phyloP scores from a whole-genome alignment of 768 basidiomycete species.

The Lentinula sp. region DNA sequence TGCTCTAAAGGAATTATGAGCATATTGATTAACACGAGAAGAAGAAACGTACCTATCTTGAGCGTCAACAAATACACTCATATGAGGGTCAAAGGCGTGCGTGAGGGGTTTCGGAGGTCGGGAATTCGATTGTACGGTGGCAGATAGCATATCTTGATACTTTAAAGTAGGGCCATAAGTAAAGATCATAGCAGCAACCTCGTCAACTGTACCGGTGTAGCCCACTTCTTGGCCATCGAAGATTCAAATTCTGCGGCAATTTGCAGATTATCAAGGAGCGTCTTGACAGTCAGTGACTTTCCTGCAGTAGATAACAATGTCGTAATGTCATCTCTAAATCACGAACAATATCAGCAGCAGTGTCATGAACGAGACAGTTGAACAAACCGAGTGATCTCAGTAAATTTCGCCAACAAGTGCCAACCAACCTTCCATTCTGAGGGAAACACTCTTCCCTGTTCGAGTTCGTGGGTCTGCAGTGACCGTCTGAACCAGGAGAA shows the following conservation, averaged over 20 bases:
- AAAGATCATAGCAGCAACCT: not conserved
- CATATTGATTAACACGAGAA: not conserved
- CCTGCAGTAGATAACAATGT: slow-evolving; percentile 76
- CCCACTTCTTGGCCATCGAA: slow-evolving; percentile 78
- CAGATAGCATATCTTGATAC: slow-evolving; percentile 62
- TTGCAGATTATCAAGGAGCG: slow-evolving; percentile 81
- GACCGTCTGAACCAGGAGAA: slow-evolving; percentile 94
- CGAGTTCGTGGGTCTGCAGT: slow-evolving; percentile 80
- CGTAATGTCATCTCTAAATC: slow-evolving; percentile 73
- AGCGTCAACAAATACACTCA: slow-evolving; percentile 91
- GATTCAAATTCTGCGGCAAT: slow-evolving; percentile 85
- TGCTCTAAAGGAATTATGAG: slow-evolving; percentile 41
- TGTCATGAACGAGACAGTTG: not conserved
- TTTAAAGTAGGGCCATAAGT: slow-evolving; percentile 17
- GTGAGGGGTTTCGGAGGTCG: slow-evolving; percentile 68
- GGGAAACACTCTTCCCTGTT: slow-evolving; percentile 81
- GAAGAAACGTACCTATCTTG: slow-evolving; percentile 76
- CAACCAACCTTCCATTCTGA: slow-evolving; percentile 81
- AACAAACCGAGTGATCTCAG: slow-evolving; percentile 81
- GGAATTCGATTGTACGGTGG: slow-evolving; percentile 42
- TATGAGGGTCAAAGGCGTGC: slow-evolving; percentile 88
- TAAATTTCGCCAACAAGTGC: slow-evolving; percentile 76
- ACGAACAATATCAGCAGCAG: not conserved
- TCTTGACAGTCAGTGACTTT: slow-evolving; percentile 64
- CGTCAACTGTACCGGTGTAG: slow-evolving; percentile 48